Evolutionary conservation across 116 monocot genomes (phyloP).

Genomic region (Phalaenopsis hybrid): DNA sequence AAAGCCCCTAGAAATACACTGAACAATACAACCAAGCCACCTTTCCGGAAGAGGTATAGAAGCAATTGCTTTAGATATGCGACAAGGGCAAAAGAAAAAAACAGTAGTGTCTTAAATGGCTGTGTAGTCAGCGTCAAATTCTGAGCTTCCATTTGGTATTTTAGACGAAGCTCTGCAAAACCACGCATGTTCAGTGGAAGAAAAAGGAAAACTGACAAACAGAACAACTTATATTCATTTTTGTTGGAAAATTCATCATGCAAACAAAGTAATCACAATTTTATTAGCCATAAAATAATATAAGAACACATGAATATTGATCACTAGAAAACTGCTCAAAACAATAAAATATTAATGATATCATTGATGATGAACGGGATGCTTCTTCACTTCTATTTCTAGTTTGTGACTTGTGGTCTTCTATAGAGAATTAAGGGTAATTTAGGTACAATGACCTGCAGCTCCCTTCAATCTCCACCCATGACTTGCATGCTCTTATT

Average conservation of each 20-base stretch:
- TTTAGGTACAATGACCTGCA: no score
- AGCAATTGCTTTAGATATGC: constrained; percentile 35
- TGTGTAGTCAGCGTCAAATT: constrained; percentile 52
- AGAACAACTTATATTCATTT: no score
- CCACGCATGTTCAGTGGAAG: background rate
- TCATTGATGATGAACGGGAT: no score
- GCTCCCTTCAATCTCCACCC: no score
- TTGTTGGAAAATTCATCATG: no score
- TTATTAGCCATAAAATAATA: no score
- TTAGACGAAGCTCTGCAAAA: constrained; percentile 51
- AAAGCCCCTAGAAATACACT: constrained; percentile 16
- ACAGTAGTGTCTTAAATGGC: constrained; percentile 43
- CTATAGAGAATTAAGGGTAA: background rate
- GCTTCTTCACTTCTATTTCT: background rate
- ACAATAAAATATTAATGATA: no score
- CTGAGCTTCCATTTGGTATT: constrained; percentile 41
- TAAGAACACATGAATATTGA: no score
- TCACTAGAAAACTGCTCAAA: no score
- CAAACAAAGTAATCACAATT: no score
- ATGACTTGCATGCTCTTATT: no score
- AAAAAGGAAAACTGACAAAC: background rate
- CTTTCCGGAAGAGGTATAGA: constrained; percentile 32
- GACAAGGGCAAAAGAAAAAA: constrained; percentile 39
- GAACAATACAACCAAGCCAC: constrained; percentile 34
- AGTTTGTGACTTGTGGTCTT: background rate